Base-by-base conservation (phyloP, 352 stramenopile genomes). In the Elongisporangium senticosum region DNA sequence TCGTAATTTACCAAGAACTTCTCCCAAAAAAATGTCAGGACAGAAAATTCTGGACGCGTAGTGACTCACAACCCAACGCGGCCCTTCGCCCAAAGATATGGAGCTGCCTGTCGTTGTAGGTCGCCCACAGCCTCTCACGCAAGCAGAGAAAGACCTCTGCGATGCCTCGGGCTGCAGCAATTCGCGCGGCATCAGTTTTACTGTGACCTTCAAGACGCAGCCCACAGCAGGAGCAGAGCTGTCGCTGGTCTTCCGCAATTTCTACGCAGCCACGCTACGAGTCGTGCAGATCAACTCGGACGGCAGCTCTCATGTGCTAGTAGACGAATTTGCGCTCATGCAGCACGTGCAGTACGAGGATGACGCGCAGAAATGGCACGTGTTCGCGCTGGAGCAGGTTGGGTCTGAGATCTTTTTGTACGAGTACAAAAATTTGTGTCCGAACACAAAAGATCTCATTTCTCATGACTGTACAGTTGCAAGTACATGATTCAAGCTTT, bases 351-450 rank as follows among this genome's bases (percentile, higher is more conserved):
- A 89, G 62, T 82, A 63, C 33, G 82, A 91, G 43, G 75, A 89
- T 28, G 82, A 91, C 47, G 77, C 79, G 13, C 79, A 91, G 64
- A 74, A 83, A 48, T 89, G 79, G 82, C 75, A 91, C 49, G 19
- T 83, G 19, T 33, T 91, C 26, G 68, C 75, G 26, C 62, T 87
- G 24, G 70, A 86, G 33, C 68, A 87, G 54, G 72, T 88, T 43
- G 33, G 33, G 5, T 7, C 13, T 13, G 11, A 4, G 33, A 56
- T 20, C 23, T 43, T 56, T 26, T n/a, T 43, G 33, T 43, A 17
- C 13, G 8, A 14, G 33, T 43, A 43, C 33, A 43, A 43, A 15
- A 43, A 43, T 3, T 43, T 43, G 33, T 43, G 33, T 43, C 33
- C 33, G 33, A 43, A 43, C 33, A 39, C 28, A 39, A 43, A 43